phyloP scores from a whole-genome alignment of 2,329 filamentous ascomycete genomes.

The Neocatenulostroma microsporum region DNA sequence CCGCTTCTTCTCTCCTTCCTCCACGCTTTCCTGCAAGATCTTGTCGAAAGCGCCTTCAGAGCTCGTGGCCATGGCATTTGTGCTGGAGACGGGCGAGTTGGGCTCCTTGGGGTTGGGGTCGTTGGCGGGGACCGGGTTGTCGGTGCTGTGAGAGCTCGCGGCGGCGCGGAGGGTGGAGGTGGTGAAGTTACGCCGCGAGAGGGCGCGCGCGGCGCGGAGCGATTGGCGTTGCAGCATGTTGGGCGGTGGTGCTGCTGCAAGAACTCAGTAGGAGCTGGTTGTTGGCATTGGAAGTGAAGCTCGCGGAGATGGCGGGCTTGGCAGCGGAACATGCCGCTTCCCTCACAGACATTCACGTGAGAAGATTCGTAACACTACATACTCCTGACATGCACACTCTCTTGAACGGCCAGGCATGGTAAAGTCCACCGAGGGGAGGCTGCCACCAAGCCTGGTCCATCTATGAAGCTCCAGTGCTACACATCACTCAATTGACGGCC shows the following conservation, averaged over 20 bases:
- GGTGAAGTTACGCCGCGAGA: constrained; percentile 12
- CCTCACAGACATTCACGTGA: too few relatives aligned
- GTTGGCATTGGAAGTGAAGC: constrained; percentile 1
- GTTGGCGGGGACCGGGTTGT: constrained; percentile 54
- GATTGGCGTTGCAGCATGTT: constrained; percentile 21
- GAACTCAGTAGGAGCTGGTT: not conserved
- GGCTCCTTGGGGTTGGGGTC: constrained; percentile 47
- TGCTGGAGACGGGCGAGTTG: constrained; percentile 47
- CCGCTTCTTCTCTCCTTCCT: constrained; percentile 49
- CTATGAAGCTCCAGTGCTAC: too few relatives aligned
- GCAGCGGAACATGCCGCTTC: not conserved
- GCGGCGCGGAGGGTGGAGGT: constrained; percentile 12
- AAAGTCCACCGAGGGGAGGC: too few relatives aligned
- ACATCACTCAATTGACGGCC: too few relatives aligned
- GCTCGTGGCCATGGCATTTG: constrained; percentile 51
- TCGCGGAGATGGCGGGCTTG: not conserved
- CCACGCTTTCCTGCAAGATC: constrained; percentile 48
- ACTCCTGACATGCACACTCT: too few relatives aligned
- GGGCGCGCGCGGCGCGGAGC: constrained; percentile 19
- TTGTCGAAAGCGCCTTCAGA: constrained; percentile 45
- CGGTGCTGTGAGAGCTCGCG: constrained; percentile 15
- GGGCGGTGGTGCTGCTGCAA: constrained; percentile 2
- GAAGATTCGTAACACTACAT: too few relatives aligned
- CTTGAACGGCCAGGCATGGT: too few relatives aligned
- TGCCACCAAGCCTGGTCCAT: too few relatives aligned